Evolutionary conservation across 2,329 filamentous ascomycete species (phyloP).

Genomic region (Fusarium sublunatum): DNA sequence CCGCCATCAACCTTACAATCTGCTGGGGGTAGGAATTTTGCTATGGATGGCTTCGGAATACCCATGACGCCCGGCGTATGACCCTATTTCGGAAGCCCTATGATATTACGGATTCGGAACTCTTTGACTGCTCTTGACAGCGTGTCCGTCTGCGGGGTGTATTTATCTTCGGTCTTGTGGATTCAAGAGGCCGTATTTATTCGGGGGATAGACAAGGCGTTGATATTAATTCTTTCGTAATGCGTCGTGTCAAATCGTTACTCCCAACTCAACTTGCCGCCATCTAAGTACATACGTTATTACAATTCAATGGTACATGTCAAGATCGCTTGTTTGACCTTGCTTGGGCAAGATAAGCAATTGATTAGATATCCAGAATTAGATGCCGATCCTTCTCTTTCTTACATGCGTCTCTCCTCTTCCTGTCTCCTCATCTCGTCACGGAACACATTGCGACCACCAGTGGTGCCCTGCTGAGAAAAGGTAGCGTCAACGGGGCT

Average conservation of each 20-base stretch:
- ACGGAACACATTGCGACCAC: conserved; percentile 58
- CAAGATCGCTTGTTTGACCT: not conserved
- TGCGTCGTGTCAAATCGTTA: conserved; percentile 41
- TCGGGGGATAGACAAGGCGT: conserved; percentile 35
- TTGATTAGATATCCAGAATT: conserved; percentile 5
- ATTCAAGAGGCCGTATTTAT: conserved; percentile 2
- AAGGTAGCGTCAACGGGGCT: conserved; percentile 59
- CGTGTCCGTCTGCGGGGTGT: conserved; percentile 7
- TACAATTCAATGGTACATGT: conserved; percentile 27
- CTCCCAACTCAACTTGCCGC: conserved; percentile 30
- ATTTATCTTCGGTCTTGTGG: not conserved
- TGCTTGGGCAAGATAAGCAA: not conserved
- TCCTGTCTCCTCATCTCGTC: conserved; percentile 63
- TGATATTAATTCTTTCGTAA: conserved; percentile 42
- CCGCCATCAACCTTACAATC: conserved; percentile 18
- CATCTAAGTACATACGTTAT: conserved; percentile 18
- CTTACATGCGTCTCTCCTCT: conserved; percentile 49
- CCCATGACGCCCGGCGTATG: conserved; percentile 41
- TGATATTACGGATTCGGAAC: conserved; percentile 19
- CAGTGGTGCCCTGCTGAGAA: conserved; percentile 52
- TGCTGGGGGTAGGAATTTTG: conserved; percentile 24
- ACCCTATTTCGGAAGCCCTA: conserved; percentile 29
- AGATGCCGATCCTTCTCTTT: conserved; percentile 7
- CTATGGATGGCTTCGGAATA: conserved; percentile 40
- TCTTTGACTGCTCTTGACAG: conserved; percentile 8